phyloP scores from a whole-genome alignment of 768 basidiomycete species.

The Suillus alpinus region DNA sequence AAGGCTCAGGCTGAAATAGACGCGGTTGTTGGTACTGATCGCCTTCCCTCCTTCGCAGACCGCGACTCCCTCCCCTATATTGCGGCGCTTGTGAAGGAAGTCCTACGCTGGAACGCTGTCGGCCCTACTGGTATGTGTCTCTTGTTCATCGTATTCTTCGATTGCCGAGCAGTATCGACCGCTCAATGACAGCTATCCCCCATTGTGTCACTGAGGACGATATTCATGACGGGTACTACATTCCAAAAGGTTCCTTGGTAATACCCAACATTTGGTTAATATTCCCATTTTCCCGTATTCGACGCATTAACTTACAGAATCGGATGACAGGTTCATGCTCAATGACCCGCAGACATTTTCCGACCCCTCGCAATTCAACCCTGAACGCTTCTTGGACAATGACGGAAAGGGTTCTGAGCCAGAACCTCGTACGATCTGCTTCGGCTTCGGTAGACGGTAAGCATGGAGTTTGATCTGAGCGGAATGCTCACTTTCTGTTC shows the following conservation, averaged over 20 bases:
- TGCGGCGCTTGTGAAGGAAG: conserved; percentile 60
- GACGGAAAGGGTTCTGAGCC: conserved; percentile 38
- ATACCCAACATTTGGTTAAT: conserved; percentile 24
- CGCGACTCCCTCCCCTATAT: conserved; percentile 57
- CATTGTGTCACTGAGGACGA: conserved; percentile 59
- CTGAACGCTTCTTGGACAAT: conserved; percentile 55
- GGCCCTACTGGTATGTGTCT: conserved; percentile 37
- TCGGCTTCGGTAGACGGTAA: conserved; percentile 69
- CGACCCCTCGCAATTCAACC: conserved; percentile 54
- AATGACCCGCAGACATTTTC: conserved; percentile 39
- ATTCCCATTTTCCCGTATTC: conserved; percentile 4
- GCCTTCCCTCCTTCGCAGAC: conserved; percentile 60
- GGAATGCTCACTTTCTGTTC: conserved; percentile 6
- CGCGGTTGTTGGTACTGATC: conserved; percentile 52
- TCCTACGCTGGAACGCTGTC: conserved; percentile 42
- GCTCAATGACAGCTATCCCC: conserved; percentile 22
- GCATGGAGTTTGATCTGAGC: conserved; percentile 13
- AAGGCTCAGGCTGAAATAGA: conserved; percentile 67
- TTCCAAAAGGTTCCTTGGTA: conserved; percentile 44
- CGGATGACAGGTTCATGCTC: conserved; percentile 26
- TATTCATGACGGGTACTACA: conserved; percentile 57
- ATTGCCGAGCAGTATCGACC: conserved; percentile 31
- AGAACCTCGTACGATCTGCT: conserved; percentile 62
- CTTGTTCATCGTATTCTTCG: conserved; percentile 43
- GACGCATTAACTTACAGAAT: not conserved